phyloP scores from a whole-genome alignment of 2,329 filamentous ascomycete species.

The Ophiocordyceps camponoti-leonardi region DNA sequence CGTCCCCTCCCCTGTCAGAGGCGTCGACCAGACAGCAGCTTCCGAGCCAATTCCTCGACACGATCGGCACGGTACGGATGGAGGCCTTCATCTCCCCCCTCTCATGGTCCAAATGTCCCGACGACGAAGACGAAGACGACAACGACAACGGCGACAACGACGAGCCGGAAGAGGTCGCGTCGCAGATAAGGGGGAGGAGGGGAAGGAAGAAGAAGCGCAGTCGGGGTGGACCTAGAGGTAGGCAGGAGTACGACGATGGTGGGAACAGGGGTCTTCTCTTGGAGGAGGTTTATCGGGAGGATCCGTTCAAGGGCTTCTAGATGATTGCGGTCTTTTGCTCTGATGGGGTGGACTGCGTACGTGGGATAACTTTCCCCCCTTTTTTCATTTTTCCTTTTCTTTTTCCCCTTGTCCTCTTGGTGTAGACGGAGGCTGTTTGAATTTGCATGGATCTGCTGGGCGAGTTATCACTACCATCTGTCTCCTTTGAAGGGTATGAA shows the following conservation, averaged over 20 bases:
- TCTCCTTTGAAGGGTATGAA: no score
- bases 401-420: no score
- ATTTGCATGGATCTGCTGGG: no score
- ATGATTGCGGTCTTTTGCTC: no score
- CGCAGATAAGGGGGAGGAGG: slow-evolving; percentile 31
- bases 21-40: slow-evolving; percentile 24
- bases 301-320: not conserved
- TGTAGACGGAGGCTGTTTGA: no score
- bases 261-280: no score
- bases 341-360: no score
- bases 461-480: no score
- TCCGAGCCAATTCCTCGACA: slow-evolving; percentile 59
- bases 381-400: no score
- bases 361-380: no score
- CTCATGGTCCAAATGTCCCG: slow-evolving; percentile 27
- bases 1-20: slow-evolving; percentile 36
- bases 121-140: slow-evolving; percentile 30
- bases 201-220: slow-evolving; percentile 30
- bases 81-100: slow-evolving; percentile 77
- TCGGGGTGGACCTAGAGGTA: not conserved
- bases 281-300: not conserved
- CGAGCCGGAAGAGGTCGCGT: slow-evolving; percentile 31
- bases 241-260: not conserved
- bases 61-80: slow-evolving; percentile 85
- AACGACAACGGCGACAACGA: slow-evolving; percentile 23